Evolutionary conservation across 164 flowering plant species (phyloP).

Genomic region (Annona cherimola): DNA sequence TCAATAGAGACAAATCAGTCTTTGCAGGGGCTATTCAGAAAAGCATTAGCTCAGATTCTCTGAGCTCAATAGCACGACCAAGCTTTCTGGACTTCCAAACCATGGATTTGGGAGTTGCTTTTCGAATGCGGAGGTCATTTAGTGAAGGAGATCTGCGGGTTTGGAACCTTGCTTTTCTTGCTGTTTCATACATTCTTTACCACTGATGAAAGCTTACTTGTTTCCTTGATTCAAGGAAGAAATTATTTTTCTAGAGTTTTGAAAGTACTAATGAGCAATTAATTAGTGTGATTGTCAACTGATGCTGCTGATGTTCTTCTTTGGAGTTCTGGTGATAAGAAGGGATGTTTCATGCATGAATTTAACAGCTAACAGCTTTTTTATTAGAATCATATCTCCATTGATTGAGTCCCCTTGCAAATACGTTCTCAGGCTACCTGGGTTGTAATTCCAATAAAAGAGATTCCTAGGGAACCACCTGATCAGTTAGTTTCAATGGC

Average conservation of each 20-base stretch:
- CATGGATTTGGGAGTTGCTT: constrained; percentile 52
- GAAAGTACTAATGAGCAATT: neutral
- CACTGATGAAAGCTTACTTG: neutral
- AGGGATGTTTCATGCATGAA: neutral
- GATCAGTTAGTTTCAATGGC: neutral
- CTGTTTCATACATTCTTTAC: neutral
- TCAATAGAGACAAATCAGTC: constrained; percentile 21
- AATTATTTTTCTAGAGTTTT: neutral
- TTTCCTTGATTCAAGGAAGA: neutral
- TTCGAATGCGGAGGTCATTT: constrained; percentile 90
- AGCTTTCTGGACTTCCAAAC: constrained; percentile 57
- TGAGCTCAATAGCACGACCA: constrained; percentile 69
- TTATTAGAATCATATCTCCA: too few relatives aligned
- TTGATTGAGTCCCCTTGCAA: neutral
- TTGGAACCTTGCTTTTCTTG: constrained; percentile 6
- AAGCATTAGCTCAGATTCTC: constrained; percentile 67
- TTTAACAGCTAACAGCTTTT: too few relatives aligned
- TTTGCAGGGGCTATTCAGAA: constrained; percentile 38
- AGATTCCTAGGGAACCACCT: too few relatives aligned
- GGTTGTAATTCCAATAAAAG: neutral
- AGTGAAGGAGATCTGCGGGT: constrained; percentile 99
- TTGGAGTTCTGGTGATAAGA: neutral
- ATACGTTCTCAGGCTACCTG: neutral
- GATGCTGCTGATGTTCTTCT: neutral
- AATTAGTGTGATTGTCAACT: neutral